phyloP scores from a whole-genome alignment of 2,329 filamentous ascomycete genomes.

The Colletotrichum sidae region DNA sequence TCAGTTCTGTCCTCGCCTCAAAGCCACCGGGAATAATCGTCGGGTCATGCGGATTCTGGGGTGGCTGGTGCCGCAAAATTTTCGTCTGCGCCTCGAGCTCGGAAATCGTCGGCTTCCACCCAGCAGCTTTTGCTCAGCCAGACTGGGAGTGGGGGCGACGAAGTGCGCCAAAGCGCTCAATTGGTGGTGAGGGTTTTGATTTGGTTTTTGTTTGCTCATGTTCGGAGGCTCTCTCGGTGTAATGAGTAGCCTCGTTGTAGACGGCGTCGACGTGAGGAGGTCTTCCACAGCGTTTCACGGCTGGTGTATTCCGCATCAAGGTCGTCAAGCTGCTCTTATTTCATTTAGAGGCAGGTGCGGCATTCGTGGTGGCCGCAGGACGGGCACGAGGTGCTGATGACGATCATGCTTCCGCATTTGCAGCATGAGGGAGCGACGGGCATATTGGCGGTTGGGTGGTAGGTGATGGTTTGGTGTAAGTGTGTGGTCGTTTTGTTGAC shows the following conservation, averaged over 20 bases:
- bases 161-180: constrained; percentile 1
- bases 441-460: constrained; percentile 47
- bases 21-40: constrained; percentile 6
- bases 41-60: background rate
- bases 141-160: background rate
- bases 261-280: background rate
- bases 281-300: background rate
- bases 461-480: constrained; percentile 12
- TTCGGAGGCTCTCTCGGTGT: constrained; percentile 35
- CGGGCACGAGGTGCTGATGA: constrained; percentile 66
- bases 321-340: background rate
- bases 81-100: constrained; percentile 30
- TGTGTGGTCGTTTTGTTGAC: constrained; percentile 33
- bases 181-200: constrained; percentile 5
- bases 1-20: background rate
- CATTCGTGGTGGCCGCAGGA: constrained; percentile 64
- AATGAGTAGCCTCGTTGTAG: constrained; percentile 12
- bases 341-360: constrained; percentile 53
- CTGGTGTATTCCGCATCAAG: background rate
- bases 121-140: constrained; percentile 8
- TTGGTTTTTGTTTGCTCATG: constrained; percentile 12
- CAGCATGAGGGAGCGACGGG: constrained; percentile 65
- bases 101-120: constrained; percentile 29
- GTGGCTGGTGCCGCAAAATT: constrained; percentile 15
- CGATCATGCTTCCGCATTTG: constrained; percentile 66